A percentile compares a stretch with the other conserved stretches of the same genome.
phyloP scores from a whole-genome alignment of 495 filamentous ascomycete species.

The Trichoderma erinaceum region DNA sequence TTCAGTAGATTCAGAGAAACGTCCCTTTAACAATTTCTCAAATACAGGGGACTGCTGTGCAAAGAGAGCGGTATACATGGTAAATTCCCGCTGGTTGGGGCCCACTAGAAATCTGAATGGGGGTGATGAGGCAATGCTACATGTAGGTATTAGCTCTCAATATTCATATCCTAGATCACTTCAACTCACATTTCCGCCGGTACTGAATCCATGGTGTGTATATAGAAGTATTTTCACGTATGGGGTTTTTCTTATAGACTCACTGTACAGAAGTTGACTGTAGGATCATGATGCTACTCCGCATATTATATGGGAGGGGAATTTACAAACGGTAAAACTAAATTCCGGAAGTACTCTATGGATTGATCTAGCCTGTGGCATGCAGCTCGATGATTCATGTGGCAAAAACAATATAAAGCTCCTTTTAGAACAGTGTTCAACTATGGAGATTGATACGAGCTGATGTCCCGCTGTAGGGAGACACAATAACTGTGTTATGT shows the following conservation, averaged over 20 bases:
- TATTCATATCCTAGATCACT: not conserved
- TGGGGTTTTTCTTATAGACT: not conserved
- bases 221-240: not conserved
- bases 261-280: not conserved
- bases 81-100: constrained; percentile 17
- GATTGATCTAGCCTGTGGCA: too few relatives aligned
- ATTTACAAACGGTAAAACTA: not conserved
- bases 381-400: too few relatives aligned
- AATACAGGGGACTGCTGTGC: constrained; percentile 21
- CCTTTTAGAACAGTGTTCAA: too few relatives aligned
- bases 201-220: not conserved
- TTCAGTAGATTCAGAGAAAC: constrained; percentile 22
- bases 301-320: not conserved
- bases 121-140: constrained; percentile 18
- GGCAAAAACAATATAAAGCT: too few relatives aligned
- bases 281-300: not conserved
- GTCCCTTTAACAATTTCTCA: constrained; percentile 19
- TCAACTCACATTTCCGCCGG: not conserved
- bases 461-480: too few relatives aligned
- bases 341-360: not conserved
- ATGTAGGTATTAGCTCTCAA: constrained; percentile 2
- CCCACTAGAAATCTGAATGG: constrained; percentile 20
- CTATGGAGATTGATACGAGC: too few relatives aligned
- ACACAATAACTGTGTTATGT: too few relatives aligned
- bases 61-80: constrained; percentile 20